Evolutionary conservation across 306 rosid genomes (phyloP).

Genomic region (Lathyrus tuberosus): DNA sequence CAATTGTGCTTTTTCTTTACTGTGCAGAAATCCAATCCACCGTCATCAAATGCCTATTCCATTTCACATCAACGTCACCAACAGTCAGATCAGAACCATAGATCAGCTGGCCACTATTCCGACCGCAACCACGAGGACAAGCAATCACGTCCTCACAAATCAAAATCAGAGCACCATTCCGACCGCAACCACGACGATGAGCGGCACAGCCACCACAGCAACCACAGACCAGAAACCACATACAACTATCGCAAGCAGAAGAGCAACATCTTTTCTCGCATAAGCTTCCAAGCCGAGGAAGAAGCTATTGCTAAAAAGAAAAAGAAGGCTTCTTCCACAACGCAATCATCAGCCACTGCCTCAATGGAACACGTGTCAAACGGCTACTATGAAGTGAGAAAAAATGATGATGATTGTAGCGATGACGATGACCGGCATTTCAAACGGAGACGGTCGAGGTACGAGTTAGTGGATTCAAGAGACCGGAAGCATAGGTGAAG

Average conservation of each 20-base stretch:
- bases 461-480: not conserved
- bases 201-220: not conserved
- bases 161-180: not conserved
- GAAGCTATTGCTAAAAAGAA: slow-evolving; percentile 8
- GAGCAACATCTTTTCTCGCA: not conserved
- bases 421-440: slow-evolving; percentile 8
- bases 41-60: not conserved
- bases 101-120: no score
- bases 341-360: not conserved
- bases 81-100: not conserved
- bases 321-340: not conserved
- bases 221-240: not conserved
- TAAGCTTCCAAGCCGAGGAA: not conserved
- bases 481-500: slow-evolving; percentile 3
- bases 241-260: slow-evolving; percentile 2
- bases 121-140: not conserved
- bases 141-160: not conserved
- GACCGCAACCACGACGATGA: not conserved
- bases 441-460: not conserved
- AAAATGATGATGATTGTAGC: not conserved
- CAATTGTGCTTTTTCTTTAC: not conserved
- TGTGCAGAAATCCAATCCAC: not conserved
- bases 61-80: not conserved
- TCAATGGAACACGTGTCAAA: not conserved
- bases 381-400: not conserved